These are phyloP conservation scores for Hamiltosporidium tvaerminnensis DNA, from an alignment of 371 early-diverging fungal species.

Conservation along the genomic window DNA sequence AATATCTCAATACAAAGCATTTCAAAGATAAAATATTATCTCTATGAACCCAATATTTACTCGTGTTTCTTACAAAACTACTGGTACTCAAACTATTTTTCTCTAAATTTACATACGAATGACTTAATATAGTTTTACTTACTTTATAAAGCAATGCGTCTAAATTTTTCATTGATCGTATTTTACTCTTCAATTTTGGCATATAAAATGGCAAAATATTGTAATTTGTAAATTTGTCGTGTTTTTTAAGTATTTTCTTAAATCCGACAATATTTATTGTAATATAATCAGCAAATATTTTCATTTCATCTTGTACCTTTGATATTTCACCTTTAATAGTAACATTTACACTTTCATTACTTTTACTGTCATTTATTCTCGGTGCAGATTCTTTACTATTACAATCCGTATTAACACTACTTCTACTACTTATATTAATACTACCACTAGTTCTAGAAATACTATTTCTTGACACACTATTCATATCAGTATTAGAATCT, in stretches of 20 bases:
- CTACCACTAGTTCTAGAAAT: too few relatives aligned
- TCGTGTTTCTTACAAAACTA: constrained; percentile 52
- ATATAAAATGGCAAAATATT: constrained; percentile 67
- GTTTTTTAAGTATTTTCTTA: constrained; percentile 81
- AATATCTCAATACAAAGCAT: constrained; percentile 67
- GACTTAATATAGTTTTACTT: constrained; percentile 19
- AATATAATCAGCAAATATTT: neutral
- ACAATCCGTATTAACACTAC: too few relatives aligned
- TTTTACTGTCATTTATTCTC: too few relatives aligned
- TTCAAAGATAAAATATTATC: constrained; percentile 90
- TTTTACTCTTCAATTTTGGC: constrained; percentile 64
- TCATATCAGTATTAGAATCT: too few relatives aligned
- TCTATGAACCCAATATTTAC: constrained; percentile 76
- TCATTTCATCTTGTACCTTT: too few relatives aligned
- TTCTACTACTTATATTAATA: too few relatives aligned
- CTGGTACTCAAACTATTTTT: constrained; percentile 10
- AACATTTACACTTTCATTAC: too few relatives aligned
- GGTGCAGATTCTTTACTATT: too few relatives aligned
- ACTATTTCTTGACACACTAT: too few relatives aligned
- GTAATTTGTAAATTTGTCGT: constrained; percentile 74
- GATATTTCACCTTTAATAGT: too few relatives aligned
- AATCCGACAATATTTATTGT: constrained; percentile 56
- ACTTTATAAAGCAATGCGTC: constrained; percentile 68
- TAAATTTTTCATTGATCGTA: constrained; percentile 73
- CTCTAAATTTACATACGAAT: constrained; percentile 9